Evolutionary conservation across 768 basidiomycete genomes (phyloP).

Genomic region (Termitomyces sp.): DNA sequence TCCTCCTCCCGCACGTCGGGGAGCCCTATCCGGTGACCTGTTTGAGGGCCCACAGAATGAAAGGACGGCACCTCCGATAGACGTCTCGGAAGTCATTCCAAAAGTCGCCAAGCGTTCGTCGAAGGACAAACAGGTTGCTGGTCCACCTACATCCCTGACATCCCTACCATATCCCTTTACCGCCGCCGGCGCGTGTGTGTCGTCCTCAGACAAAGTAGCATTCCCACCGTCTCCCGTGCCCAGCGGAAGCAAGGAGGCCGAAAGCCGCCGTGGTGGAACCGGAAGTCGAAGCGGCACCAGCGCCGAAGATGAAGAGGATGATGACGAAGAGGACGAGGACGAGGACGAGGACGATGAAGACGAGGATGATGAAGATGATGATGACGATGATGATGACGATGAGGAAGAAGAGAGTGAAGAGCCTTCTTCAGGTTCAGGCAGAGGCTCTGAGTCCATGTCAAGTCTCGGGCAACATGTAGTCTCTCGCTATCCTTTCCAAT

Average conservation of each 20-base stretch:
- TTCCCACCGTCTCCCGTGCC: conserved; percentile 65
- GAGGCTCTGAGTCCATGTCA: conserved; percentile 80
- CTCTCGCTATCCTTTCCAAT: conserved; percentile 67
- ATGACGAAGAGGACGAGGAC: conserved; percentile 21
- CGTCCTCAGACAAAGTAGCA: conserved; percentile 59
- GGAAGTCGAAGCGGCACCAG: conserved; percentile 13
- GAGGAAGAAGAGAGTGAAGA: conserved; percentile 40
- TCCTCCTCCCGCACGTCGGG: conserved; percentile 51
- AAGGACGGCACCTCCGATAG: conserved; percentile 9
- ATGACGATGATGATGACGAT: conserved; percentile 23
- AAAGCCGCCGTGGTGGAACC: conserved; percentile 4
- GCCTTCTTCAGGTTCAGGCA: conserved; percentile 55
- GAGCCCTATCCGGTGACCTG: conserved; percentile 57
- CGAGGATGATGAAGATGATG: conserved; percentile 25
- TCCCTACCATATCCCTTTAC: conserved; percentile 70
- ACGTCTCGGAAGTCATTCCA: conserved; percentile 32
- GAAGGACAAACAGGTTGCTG: conserved; percentile 34
- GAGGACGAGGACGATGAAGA: conserved; percentile 27
- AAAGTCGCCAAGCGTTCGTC: conserved; percentile 41
- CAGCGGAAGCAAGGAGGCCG: conserved; percentile 20
- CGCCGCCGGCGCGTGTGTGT: conserved; percentile 53
- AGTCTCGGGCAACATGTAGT: conserved; percentile 74
- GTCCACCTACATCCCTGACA: conserved; percentile 38
- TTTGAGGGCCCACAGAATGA: conserved; percentile 49
- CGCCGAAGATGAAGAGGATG: conserved; percentile 21